These are phyloP conservation scores for Thelonectria rubi DNA, from an alignment of 2,329 filamentous ascomycete genomes.

Conservation along the genomic window DNA sequence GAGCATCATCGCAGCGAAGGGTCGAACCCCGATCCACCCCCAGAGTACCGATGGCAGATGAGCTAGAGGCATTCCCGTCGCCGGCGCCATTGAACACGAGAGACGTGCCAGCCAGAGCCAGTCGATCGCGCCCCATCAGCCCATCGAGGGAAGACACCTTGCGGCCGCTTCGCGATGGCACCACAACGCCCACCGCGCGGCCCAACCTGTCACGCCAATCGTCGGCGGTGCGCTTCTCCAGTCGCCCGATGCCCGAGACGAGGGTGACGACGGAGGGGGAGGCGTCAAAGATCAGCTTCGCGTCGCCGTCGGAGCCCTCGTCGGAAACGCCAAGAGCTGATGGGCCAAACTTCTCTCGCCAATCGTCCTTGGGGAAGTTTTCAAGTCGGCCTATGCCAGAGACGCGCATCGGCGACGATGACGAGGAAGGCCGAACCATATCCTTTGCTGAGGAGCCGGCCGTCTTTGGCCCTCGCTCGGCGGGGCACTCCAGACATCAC, in stretches of 20 bases:
- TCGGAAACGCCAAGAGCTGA: constrained; percentile 45
- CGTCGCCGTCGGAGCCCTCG: constrained; percentile 44
- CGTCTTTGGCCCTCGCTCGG: constrained; percentile 32
- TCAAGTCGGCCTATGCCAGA: constrained; percentile 71
- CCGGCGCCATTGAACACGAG: constrained; percentile 30
- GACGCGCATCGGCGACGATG: constrained; percentile 63
- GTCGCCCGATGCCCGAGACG: constrained; percentile 76
- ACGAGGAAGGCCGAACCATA: constrained; percentile 66
- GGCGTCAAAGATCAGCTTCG: constrained; percentile 74
- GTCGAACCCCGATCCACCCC: constrained; percentile 25
- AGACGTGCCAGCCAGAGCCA: constrained; percentile 14
- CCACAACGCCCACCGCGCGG: constrained; percentile 46
- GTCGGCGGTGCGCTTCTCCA: constrained; percentile 72
- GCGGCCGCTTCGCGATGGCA: constrained; percentile 35
- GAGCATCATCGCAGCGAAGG: constrained; percentile 18
- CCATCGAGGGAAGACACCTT: constrained; percentile 36
- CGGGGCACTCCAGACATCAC: constrained; percentile 46
- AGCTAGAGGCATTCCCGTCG: constrained; percentile 38
- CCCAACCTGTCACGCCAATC: constrained; percentile 63
- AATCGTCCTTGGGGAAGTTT: constrained; percentile 65
- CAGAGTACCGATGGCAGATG: constrained; percentile 14
- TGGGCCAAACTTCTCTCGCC: constrained; percentile 51
- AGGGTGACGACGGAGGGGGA: constrained; percentile 71
- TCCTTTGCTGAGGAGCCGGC: constrained; percentile 64
- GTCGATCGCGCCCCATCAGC: constrained; percentile 39